Evolutionary conservation across 2,329 filamentous ascomycete genomes (phyloP), one percentile per base, ranked within the genome.

Genomic region (Fusarium nodosum): DNA sequence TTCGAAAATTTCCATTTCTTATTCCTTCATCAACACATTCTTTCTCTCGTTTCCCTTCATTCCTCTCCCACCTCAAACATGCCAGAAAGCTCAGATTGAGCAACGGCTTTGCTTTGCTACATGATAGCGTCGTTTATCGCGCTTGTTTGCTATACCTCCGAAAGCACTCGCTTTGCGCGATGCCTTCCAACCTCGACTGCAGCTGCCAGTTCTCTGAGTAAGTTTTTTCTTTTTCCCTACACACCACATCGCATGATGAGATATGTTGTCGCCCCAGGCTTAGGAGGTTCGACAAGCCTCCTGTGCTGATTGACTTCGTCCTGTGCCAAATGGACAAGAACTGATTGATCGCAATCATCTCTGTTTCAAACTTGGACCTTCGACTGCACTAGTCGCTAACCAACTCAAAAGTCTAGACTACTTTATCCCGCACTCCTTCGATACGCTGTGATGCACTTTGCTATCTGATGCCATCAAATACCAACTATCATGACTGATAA

Each of bases 241-340:
- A 44, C 54, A 46, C 52, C 45, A 46, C 54, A 60, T 76, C 76
- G 66, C 73, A 78, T 83, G 81, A 83, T 80, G 82, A 83, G 73
- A 78, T 78, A 77, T 75, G 81, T 82, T 83, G 82, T 83, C 82
- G 82, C 82, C 82, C 82, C 82, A 83, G 82, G 77, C 82, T 82
- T 78, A 83, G 76, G 78, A 82, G 81, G 81, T 81, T 50, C 79
- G 80, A 82, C 80, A 81, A 82, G 79, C 81, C 79, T 83, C 78
- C 62, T 70, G 73, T 83, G 82, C 79, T 83, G 82, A 83, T 76
- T 79, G 82, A 84, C 85, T 81, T 73, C 72, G 84, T 86, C 84
- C 82, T 83, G 80, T 80, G 82, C 85, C 85, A 87, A 87, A 85
- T 80, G 84, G 84, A 86, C 83, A 75, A 52, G 77, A 72, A 77